phyloP scores from a whole-genome alignment of 2,329 filamentous ascomycete species.

The Colletotrichum neosansevieriae region DNA sequence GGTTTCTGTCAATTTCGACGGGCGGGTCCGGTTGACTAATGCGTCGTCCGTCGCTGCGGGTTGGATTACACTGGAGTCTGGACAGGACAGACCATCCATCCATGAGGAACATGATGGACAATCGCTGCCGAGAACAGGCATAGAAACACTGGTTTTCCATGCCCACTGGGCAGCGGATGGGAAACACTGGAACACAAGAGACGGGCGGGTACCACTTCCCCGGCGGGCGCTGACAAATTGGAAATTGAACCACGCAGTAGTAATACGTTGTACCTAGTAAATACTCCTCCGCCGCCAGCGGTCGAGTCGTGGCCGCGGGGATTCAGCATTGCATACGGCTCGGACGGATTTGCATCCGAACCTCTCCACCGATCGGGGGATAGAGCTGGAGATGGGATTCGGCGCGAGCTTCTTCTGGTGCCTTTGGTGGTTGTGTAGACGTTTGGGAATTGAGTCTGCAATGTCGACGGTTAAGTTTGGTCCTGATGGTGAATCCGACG shows the following conservation, averaged over 20 bases:
- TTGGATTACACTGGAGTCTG: conserved; percentile 12
- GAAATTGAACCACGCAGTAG: neutral
- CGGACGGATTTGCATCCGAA: conserved; percentile 23
- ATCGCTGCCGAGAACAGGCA: neutral
- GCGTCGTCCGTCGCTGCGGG: conserved; percentile 17
- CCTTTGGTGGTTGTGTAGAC: too few relatives aligned
- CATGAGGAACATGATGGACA: neutral
- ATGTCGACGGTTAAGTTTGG: neutral
- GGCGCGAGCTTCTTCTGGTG: too few relatives aligned
- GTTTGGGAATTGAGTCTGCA: too few relatives aligned
- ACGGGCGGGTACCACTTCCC: neutral
- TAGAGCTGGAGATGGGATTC: too few relatives aligned
- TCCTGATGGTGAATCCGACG: too few relatives aligned
- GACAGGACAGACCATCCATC: neutral
- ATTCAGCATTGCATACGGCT: neutral
- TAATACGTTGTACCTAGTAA: too few relatives aligned
- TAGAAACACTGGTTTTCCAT: neutral
- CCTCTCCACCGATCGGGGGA: neutral
- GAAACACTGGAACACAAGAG: too few relatives aligned
- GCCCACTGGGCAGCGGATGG: conserved; percentile 12
- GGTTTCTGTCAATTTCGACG: conserved; percentile 39
- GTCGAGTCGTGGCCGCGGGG: conserved; percentile 20
- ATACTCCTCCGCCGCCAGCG: neutral
- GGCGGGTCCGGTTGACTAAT: conserved; percentile 37
- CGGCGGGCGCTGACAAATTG: conserved; percentile 34